phyloP scores from a whole-genome alignment of 2,329 filamentous ascomycete species.

The Tolypocladium capitatum region DNA sequence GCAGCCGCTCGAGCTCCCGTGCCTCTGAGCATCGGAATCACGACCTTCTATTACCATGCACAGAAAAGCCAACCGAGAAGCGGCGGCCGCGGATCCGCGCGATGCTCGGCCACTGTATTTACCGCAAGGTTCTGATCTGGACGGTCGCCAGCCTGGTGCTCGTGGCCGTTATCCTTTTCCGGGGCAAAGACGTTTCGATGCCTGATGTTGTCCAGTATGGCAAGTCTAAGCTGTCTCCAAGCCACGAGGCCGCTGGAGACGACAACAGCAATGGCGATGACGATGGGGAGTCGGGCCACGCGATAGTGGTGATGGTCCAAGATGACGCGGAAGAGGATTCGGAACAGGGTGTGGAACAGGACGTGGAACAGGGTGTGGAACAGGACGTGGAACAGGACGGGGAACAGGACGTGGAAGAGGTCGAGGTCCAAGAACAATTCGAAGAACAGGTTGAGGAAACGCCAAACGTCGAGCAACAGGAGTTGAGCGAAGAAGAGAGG shows the following conservation, averaged over 20 bases:
- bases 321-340: neutral
- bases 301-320: neutral
- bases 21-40: slow-evolving; percentile 16
- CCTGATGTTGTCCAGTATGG: slow-evolving; percentile 1
- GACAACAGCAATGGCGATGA: neutral
- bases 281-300: neutral
- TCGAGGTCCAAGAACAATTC: neutral
- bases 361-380: neutral
- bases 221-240: neutral
- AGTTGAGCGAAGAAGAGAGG: slow-evolving; percentile 14
- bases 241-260: neutral
- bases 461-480: slow-evolving; percentile 10
- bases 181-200: slow-evolving; percentile 11
- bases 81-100: slow-evolving; percentile 28
- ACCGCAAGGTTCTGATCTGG: slow-evolving; percentile 40
- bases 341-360: too few relatives aligned
- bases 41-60: slow-evolving; percentile 20
- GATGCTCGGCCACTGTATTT: slow-evolving; percentile 37
- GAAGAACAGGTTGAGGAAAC: slow-evolving; percentile 1
- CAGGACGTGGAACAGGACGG: slow-evolving; percentile 4
- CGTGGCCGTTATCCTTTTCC: slow-evolving; percentile 26
- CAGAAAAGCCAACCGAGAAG: slow-evolving; percentile 18
- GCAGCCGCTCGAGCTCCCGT: slow-evolving; percentile 21
- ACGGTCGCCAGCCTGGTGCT: slow-evolving; percentile 27
- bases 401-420: slow-evolving; percentile 7